Evolutionary conservation across 2,329 filamentous ascomycete species (phyloP).

Genomic region (Phialophora tarda): DNA sequence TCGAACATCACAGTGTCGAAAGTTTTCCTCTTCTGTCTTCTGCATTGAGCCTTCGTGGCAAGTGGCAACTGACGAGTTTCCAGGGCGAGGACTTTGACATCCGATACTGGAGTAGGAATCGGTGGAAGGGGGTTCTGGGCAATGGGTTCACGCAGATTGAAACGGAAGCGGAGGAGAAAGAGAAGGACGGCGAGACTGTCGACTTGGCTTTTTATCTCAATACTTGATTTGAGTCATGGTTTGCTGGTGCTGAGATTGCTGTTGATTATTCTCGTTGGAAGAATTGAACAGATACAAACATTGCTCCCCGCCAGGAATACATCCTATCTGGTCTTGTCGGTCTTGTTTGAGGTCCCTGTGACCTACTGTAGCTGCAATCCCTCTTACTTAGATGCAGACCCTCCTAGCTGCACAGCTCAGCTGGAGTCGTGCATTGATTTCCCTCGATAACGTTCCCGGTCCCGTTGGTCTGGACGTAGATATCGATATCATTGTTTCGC

Average conservation of each 20-base stretch:
- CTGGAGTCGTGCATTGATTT: slow-evolving; percentile 30
- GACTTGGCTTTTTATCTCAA: slow-evolving; percentile 33
- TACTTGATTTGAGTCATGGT: not conserved
- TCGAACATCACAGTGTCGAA: no score
- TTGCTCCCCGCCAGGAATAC: no score
- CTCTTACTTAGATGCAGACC: no score
- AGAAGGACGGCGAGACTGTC: slow-evolving; percentile 21
- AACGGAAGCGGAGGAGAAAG: slow-evolving; percentile 31
- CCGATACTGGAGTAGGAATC: slow-evolving; percentile 25
- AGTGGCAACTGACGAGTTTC: not conserved
- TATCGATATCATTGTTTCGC: slow-evolving; percentile 28
- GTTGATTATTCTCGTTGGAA: not conserved
- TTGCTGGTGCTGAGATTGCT: no score
- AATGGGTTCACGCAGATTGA: slow-evolving; percentile 52
- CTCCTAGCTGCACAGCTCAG: slow-evolving; percentile 24
- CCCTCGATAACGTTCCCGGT: slow-evolving; percentile 28
- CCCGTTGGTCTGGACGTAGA: slow-evolving; percentile 28
- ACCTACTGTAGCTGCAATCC: no score
- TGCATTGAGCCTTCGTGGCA: not conserved
- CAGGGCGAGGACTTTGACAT: slow-evolving; percentile 40
- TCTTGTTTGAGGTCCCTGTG: not conserved
- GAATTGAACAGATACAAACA: not conserved
- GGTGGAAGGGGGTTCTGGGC: slow-evolving; percentile 41
- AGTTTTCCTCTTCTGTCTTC: not conserved
- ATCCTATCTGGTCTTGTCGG: not conserved